phyloP scores from a whole-genome alignment of 1,284 basidiomycete species.

The Chiua sp. region DNA sequence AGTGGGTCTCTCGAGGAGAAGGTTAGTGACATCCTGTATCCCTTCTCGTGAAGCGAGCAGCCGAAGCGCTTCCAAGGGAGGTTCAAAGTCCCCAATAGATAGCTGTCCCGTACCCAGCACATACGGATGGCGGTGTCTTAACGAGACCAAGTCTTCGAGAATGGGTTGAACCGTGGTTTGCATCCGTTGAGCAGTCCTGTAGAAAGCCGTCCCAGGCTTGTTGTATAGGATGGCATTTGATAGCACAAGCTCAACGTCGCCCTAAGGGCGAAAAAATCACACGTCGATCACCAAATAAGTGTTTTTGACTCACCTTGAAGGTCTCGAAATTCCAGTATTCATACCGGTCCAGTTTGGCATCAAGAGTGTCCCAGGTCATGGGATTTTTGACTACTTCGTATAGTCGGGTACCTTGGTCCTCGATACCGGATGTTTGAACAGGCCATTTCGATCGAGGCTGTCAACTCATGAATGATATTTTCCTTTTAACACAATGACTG shows the following conservation, averaged over 20 bases:
- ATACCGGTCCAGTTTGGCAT: constrained; percentile 77
- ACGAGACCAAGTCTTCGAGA: constrained; percentile 60
- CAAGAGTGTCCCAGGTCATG: constrained; percentile 90
- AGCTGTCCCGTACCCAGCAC: background rate
- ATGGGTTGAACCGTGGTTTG: constrained; percentile 63
- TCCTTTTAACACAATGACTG: constrained; percentile 11
- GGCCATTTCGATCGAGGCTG: constrained; percentile 77
- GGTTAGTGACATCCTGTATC: constrained; percentile 55
- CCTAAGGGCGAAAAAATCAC: constrained; percentile 47
- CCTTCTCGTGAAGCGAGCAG: constrained; percentile 56
- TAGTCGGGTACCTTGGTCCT: constrained; percentile 89
- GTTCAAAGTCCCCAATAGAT: constrained; percentile 73
- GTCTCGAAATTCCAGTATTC: constrained; percentile 78
- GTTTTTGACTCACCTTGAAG: constrained; percentile 66
- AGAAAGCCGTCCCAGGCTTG: constrained; percentile 71
- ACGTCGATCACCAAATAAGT: background rate
- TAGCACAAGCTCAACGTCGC: constrained; percentile 83
- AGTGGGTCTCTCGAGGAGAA: constrained; percentile 66
- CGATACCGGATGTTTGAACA: constrained; percentile 87
- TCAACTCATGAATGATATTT: constrained; percentile 4
- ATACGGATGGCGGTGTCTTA: constrained; percentile 23
- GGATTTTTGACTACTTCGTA: constrained; percentile 86
- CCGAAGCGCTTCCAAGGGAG: constrained; percentile 58
- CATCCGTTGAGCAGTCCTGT: constrained; percentile 77
- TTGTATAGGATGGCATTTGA: constrained; percentile 93